Base-by-base conservation (phyloP, 371 early-diverging fungal species). In the Gilbertella persicaria region DNA sequence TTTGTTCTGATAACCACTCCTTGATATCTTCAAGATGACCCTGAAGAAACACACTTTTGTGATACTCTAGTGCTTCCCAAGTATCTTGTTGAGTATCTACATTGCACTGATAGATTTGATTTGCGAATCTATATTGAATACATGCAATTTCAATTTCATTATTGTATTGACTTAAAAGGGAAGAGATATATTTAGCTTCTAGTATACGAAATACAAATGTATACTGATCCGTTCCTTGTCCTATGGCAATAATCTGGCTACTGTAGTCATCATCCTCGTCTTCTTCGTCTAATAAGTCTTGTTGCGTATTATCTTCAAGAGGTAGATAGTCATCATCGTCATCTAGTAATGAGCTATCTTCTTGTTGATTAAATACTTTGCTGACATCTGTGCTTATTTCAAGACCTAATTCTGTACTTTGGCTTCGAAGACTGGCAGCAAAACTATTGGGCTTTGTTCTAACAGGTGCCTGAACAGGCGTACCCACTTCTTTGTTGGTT, bases 311-410 rank as follows among this genome's bases (percentile, higher is more conserved):
- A 28, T 28, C 4, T 28, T 28, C 28, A 28, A 5, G 9, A 9
- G 28, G 5, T 17, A 42, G 42, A 42, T 42, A 42, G 26, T 17
- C 17, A 17, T 39, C 7, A 39, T 39, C 39, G 1, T 39, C 39
- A 16, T 39, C 39, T n/a, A 20, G 6, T 9, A 39, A 17, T 20
- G 33, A 33, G 10, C 33, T 33, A 2, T 2, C 10, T 33, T 33
- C 33, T 33, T 42, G 42, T 42, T 9, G 24, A 35, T 35, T 25
- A 25, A 56, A 47, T 19, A 60, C 17, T 3, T 54, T 50, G 26
- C 66, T 60, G 17, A 56, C 45, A 56, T 65, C 53, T 4, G 62
- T 58, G 24, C 60, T 45, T 13, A 66, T 61, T 7, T 66, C 66
- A 21, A 66, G 33, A 6, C 66, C 66, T 16, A 51, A 20, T 17